These are phyloP conservation scores for Pachysandra terminalis DNA, from an alignment of 164 flowering plant genomes.

Conservation along the genomic window DNA sequence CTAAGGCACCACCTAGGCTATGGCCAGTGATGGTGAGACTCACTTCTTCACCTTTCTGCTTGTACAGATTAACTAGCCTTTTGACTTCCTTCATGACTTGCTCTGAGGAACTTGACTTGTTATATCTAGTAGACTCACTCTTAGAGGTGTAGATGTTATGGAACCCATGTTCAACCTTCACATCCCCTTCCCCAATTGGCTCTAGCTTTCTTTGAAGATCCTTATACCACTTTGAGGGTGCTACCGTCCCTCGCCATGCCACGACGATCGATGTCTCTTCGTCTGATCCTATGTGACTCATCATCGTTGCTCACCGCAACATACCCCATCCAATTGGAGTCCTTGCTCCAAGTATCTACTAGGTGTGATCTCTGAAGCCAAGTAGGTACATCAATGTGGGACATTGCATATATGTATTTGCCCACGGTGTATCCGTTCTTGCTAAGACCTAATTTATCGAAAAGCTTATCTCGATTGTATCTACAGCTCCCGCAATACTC, in stretches of 20 bases:
- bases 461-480: slow-evolving; percentile 34
- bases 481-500: slow-evolving; percentile 58
- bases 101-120: slow-evolving; percentile 52
- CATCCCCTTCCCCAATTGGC: slow-evolving; percentile 29
- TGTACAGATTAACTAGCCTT: slow-evolving; percentile 31
- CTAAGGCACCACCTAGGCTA: slow-evolving; percentile 68
- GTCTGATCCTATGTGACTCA: slow-evolving; percentile 46
- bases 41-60: slow-evolving; percentile 40
- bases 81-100: slow-evolving; percentile 55
- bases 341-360: slow-evolving; percentile 47
- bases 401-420: slow-evolving; percentile 62
- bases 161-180: slow-evolving; percentile 61
- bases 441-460: slow-evolving; percentile 36
- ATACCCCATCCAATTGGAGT: slow-evolving; percentile 79
- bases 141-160: slow-evolving; percentile 49
- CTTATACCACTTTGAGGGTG: slow-evolving; percentile 55
- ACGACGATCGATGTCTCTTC: slow-evolving; percentile 64
- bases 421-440: slow-evolving; percentile 44
- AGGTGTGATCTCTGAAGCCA: slow-evolving; percentile 46
- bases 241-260: slow-evolving; percentile 69
- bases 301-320: slow-evolving; percentile 56
- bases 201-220: slow-evolving; percentile 39
- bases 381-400: slow-evolving; percentile 44
- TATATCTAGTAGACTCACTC: slow-evolving; percentile 38
- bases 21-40: slow-evolving; percentile 75